These are phyloP conservation scores for Herpetospermum pedunculosum DNA, from an alignment of 306 rosid genomes.

Conservation along the genomic window DNA sequence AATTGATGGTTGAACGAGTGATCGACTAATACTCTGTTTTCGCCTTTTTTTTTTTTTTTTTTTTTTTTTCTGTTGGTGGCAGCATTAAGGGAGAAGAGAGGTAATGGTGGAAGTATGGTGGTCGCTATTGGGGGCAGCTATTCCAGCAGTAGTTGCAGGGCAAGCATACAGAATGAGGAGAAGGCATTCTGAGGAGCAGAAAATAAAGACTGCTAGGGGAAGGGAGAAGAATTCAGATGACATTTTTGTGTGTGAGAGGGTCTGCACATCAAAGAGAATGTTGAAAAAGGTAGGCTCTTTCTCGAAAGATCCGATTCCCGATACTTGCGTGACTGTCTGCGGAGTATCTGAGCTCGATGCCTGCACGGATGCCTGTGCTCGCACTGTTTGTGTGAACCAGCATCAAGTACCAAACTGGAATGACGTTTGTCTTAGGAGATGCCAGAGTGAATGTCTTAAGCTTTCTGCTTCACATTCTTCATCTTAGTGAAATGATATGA, in stretches of 20 bases:
- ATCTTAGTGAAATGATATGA: constrained; percentile 24
- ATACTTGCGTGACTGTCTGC: constrained; percentile 89
- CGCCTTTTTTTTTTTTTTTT: neutral
- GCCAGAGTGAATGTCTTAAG: constrained; percentile 91
- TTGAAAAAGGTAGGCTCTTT: constrained; percentile 76
- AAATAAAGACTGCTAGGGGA: constrained; percentile 57
- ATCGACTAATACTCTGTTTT: neutral
- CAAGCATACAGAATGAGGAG: constrained; percentile 64
- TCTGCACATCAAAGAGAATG: constrained; percentile 90
- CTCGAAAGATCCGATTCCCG: constrained; percentile 93
- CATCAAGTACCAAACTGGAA: constrained; percentile 95
- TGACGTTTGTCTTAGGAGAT: constrained; percentile 73
- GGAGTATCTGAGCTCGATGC: constrained; percentile 92
- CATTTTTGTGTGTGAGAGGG: constrained; percentile 87
- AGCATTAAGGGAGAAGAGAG: constrained; percentile 4
- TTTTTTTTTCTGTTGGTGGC: neutral
- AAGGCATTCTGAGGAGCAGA: constrained; percentile 53
- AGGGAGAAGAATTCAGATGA: constrained; percentile 84
- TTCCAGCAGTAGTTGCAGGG: constrained; percentile 77
- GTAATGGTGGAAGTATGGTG: constrained; percentile 89
- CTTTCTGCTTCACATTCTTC: constrained; percentile 58
- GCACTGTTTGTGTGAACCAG: constrained; percentile 86
- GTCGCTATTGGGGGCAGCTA: constrained; percentile 74
- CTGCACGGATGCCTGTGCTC: constrained; percentile 88
- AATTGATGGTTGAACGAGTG: neutral